Evolutionary conservation across 345 rosid genomes (phyloP), one percentile per base, ranked within the genome.

Genomic region (Anastatica hierochuntica): DNA sequence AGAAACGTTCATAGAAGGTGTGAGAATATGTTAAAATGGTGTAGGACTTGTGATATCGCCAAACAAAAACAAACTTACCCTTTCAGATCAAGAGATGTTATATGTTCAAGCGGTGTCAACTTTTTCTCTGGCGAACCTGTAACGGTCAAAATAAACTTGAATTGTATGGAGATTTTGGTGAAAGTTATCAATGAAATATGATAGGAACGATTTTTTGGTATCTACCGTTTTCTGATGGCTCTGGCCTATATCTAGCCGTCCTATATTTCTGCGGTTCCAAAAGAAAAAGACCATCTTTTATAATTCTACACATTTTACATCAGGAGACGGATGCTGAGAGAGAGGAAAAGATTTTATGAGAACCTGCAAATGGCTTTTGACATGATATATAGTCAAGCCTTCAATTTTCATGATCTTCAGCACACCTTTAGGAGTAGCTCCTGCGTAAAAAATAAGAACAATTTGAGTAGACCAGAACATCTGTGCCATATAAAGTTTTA

Each of bases 311-410:
- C n/a, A n/a, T n/a, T n/a, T n/a, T n/a, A n/a, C n/a, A n/a, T n/a
- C n/a, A n/a, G n/a, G n/a, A n/a, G n/a, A n/a, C n/a, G n/a, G n/a
- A n/a, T n/a, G n/a, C n/a, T n/a, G n/a, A 7, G 53, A 42, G 40
- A 4, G 8, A n/a, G n/a, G n/a, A n/a, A 66, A 7, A 52, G 0
- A 55, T 8, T 35, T 52, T 15, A 58, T 29, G n/a, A n/a, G 43
- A 45, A 84, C 98, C 85, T 92, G 98, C 67, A 92, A 71, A 74
- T 92, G 98, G 76, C 98, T 92, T 81, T 92, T 92, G 58, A 92
- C 95, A 68, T 92, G 95, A 76, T 92, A 92, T 60, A 92, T 92
- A 29, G 98, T 92, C 65, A 92, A 72, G 60, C 84, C 78, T 70
- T 79, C 81, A 21, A 81, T 88, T 59, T 87, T 83, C 95, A 92